Percentiles rank a stretch among this genome's conserved stretches.
These are phyloP conservation scores for Lizonia empirigonia DNA, from an alignment of 2,329 filamentous ascomycete species.

Conservation along the genomic window DNA sequence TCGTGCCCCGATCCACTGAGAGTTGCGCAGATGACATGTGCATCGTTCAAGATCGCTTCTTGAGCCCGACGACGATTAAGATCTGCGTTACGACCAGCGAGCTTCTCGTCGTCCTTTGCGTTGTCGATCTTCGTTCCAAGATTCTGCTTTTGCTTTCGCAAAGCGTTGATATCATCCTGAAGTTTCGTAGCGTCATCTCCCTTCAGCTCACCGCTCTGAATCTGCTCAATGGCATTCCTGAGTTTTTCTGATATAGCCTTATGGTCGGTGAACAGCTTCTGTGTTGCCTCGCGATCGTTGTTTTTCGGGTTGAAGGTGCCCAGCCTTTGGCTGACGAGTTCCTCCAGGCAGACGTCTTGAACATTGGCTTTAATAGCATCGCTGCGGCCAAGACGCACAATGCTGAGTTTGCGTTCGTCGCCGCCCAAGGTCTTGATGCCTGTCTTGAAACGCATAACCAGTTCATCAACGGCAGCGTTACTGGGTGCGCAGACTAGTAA, in stretches of 20 bases:
- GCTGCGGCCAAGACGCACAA: slow-evolving; percentile 86
- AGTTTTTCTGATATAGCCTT: slow-evolving; percentile 68
- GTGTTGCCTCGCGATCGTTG: slow-evolving; percentile 57
- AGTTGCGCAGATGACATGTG: slow-evolving; percentile 93
- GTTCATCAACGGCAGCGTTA: slow-evolving; percentile 95
- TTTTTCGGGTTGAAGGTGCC: slow-evolving; percentile 47
- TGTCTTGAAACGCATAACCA: slow-evolving; percentile 88
- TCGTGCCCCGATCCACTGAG: slow-evolving; percentile 96
- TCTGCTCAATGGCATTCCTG: slow-evolving; percentile 69
- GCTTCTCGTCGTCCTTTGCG: slow-evolving; percentile 83
- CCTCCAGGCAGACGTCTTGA: slow-evolving; percentile 89
- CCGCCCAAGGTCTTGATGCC: slow-evolving; percentile 82
- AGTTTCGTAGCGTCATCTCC: slow-evolving; percentile 68
- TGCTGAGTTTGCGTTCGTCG: slow-evolving; percentile 74
- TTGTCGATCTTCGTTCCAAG: slow-evolving; percentile 86
- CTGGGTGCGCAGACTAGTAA: slow-evolving; percentile 96
- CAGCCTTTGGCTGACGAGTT: slow-evolving; percentile 79
- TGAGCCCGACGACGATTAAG: slow-evolving; percentile 83
- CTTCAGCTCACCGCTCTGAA: slow-evolving; percentile 66
- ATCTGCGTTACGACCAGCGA: slow-evolving; percentile 80
- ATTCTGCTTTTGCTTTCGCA: slow-evolving; percentile 76
- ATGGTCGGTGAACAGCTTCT: slow-evolving; percentile 73
- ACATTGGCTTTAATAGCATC: slow-evolving; percentile 92
- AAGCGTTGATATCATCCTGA: slow-evolving; percentile 75
- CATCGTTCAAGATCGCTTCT: slow-evolving; percentile 86